phyloP scores from a whole-genome alignment of 2,329 filamentous ascomycete genomes.

The Apiospora aurea region DNA sequence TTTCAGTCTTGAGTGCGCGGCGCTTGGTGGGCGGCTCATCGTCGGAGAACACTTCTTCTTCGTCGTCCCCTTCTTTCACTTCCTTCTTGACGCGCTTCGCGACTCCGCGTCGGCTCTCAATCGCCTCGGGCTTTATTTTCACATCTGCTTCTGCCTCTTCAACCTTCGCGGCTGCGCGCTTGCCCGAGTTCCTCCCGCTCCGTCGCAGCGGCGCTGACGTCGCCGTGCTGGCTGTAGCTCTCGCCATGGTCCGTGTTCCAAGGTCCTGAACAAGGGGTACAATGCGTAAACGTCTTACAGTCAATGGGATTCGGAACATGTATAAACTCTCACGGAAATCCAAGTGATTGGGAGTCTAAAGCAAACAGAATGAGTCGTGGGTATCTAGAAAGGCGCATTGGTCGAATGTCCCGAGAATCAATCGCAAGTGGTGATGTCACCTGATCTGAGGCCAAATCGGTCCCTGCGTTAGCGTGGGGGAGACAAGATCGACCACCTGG shows the following conservation, averaged over 20 bases:
- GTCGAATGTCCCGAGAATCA: background rate
- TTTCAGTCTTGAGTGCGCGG: background rate
- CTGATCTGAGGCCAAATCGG: constrained; percentile 22
- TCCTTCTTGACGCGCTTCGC: constrained; percentile 30
- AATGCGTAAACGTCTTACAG: background rate
- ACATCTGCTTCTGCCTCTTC: constrained; percentile 19
- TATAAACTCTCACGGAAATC: background rate
- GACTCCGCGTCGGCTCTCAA: background rate
- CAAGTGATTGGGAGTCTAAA: no score
- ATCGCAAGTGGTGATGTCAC: constrained; percentile 23
- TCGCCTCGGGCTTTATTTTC: background rate
- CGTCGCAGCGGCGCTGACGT: constrained; percentile 23
- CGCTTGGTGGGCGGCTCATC: background rate
- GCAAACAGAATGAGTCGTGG: background rate
- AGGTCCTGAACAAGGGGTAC: background rate
- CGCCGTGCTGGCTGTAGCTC: constrained; percentile 22
- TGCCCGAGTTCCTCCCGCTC: constrained; percentile 24
- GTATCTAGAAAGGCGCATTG: background rate
- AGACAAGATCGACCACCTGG: background rate
- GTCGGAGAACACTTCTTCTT: background rate
- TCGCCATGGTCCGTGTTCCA: constrained; percentile 24
- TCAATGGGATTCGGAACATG: background rate
- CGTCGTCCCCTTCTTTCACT: constrained; percentile 2
- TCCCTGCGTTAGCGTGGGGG: constrained; percentile 27
- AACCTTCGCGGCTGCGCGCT: background rate